Conservation (phyloP, 768 basidiomycete genomes). For the Termitomyces sp. region DNA sequence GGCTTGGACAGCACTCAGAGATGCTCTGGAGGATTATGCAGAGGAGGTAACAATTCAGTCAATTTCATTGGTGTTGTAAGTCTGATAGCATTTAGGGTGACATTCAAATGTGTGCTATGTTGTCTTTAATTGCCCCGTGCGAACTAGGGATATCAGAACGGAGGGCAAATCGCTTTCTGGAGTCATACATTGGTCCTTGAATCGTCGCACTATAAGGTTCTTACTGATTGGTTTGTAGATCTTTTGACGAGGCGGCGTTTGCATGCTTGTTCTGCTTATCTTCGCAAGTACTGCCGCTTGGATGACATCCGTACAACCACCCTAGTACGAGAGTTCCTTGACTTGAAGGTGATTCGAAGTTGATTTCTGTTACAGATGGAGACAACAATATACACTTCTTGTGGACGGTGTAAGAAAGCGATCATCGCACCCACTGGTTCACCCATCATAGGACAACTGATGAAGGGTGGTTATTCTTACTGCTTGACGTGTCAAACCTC, state of each 20-base stretch:
- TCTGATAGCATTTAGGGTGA: slow-evolving; percentile 51
- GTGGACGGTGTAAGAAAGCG: slow-evolving; percentile 66
- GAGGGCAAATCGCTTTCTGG: slow-evolving; percentile 50
- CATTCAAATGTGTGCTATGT: slow-evolving; percentile 74
- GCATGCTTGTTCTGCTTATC: slow-evolving; percentile 64
- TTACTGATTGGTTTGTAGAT: slow-evolving; percentile 34
- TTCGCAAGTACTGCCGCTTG: slow-evolving; percentile 57
- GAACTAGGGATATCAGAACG: slow-evolving; percentile 47
- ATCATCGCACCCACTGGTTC: slow-evolving; percentile 38
- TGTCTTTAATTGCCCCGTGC: slow-evolving; percentile 53
- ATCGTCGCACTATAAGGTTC: background rate
- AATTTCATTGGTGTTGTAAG: background rate
- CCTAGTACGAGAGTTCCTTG: slow-evolving; percentile 33
- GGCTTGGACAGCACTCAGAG: slow-evolving; percentile 51
- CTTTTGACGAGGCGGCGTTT: slow-evolving; percentile 56
- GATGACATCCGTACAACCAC: slow-evolving; percentile 50
- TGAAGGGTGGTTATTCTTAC: slow-evolving; percentile 43
- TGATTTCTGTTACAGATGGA: slow-evolving; percentile 42
- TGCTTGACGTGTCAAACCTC: slow-evolving; percentile 52
- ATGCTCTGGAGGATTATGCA: slow-evolving; percentile 54
- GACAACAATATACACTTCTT: slow-evolving; percentile 66
- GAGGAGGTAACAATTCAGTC: slow-evolving; percentile 41
- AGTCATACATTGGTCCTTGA: slow-evolving; percentile 66
- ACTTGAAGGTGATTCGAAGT: background rate
- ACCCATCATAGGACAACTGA: slow-evolving; percentile 14